phyloP scores from a whole-genome alignment of 1,284 basidiomycete genomes.

The Cryptococcus sp. region DNA sequence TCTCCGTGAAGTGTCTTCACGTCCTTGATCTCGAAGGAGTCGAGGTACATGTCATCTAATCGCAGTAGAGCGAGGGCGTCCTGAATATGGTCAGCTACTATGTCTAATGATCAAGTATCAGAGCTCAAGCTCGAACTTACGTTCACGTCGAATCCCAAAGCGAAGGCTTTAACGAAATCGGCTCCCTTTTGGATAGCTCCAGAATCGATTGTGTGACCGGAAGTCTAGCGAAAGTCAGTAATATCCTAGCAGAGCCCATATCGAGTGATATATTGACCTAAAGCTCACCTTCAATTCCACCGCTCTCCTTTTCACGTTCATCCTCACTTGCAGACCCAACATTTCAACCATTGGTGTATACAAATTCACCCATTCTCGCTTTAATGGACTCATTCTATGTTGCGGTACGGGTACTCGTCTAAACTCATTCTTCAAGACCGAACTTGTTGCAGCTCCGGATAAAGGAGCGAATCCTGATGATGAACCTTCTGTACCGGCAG shows the following conservation, averaged over 20 bases:
- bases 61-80: conserved; percentile 92
- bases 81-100: conserved; percentile 48
- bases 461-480: conserved; percentile 44
- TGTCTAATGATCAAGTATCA: background rate
- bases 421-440: conserved; percentile 63
- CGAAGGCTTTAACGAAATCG: conserved; percentile 94
- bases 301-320: conserved; percentile 84
- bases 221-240: conserved; percentile 63
- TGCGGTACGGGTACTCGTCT: conserved; percentile 85
- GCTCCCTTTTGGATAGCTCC: conserved; percentile 95
- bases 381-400: conserved; percentile 94
- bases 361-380: conserved; percentile 95
- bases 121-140: conserved; percentile 50
- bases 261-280: too few species aligned
- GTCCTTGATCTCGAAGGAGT: conserved; percentile 98
- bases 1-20: conserved; percentile 97
- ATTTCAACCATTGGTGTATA: conserved; percentile 96
- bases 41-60: conserved; percentile 93
- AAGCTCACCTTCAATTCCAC: conserved; percentile 83
- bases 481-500: conserved; percentile 10
- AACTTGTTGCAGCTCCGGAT: conserved; percentile 21
- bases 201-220: conserved; percentile 85
- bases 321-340: conserved; percentile 86
- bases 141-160: conserved; percentile 89
- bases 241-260: too few species aligned